Base-by-base conservation (phyloP, 805 yeast species). In the Danielia reshetovae region DNA sequence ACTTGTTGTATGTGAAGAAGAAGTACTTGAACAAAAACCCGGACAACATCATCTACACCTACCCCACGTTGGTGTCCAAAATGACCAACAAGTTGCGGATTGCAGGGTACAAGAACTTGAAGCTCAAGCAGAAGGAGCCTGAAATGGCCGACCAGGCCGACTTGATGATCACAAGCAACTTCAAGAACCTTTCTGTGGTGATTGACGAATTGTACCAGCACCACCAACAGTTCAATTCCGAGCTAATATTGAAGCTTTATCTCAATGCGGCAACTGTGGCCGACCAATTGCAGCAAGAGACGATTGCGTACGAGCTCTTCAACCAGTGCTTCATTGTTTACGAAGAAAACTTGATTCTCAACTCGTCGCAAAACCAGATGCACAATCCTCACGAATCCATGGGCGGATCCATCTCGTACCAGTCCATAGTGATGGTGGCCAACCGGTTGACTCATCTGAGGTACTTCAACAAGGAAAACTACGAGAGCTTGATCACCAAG, bases 261-360 rank as follows among this genome's bases (percentile, higher is more conserved):
- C 63, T 86, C 35, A 69, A 77, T 32, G 72, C 81, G 24, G 96
- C 95, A 0, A 62, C 76, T 11, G 59, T 85, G 3, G 90, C 97
- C 0, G 96, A 93, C 55, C 90, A 85, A 56, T 65, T 82, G 18
- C 65, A 71, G 12, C 65, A 79, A 24, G 81, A 79, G 38, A 87
- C 83, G 40, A 78, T 87, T 19, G 69, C 90, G 11, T 85, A 85
- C 60, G 98, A 93, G 60, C 79, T 87, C 51, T 86, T 82, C 57
- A 89, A 85, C 24, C 94, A 88, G 56, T 82, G 95, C 3, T 85
- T 89, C 54, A 74, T 89, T 1, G 73, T 87, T 0, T 89, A 86
- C 55, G 97, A 90, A 57, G 81, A 77, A 39, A 61, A 61, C 32
- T 52, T 76, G 30, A 57, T 58, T 15, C 36, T 61, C 21, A 44